A percentile compares a stretch with the other conserved stretches of the same genome.
Evolutionary conservation across 1,284 basidiomycete species (phyloP).

Genomic region (Malassezia vespertilionis): DNA sequence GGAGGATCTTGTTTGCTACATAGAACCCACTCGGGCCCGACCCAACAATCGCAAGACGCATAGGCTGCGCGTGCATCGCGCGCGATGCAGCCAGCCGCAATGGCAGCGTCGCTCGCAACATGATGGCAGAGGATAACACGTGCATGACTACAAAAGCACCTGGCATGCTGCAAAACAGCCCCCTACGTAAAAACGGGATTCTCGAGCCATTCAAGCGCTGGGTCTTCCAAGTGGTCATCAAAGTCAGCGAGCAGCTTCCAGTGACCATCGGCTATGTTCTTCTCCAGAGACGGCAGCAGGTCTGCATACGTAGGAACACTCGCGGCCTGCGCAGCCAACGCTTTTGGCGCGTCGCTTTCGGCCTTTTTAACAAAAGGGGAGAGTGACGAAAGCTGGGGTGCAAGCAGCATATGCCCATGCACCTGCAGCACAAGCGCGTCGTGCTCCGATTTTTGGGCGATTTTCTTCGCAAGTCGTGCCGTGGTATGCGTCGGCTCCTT

Average conservation of each 20-base stretch:
- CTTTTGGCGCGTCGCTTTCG: not conserved
- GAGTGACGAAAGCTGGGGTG: not conserved
- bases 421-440: slow-evolving; percentile 6
- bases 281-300: slow-evolving; percentile 1
- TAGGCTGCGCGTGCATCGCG: slow-evolving; percentile 5
- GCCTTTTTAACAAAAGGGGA: not conserved
- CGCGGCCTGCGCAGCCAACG: not conserved
- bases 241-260: slow-evolving; percentile 12
- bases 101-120: not conserved
- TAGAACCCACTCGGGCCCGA: slow-evolving; percentile 92
- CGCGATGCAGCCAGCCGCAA: slow-evolving; percentile 3
- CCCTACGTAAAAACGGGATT: too few relatives aligned
- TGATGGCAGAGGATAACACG: slow-evolving; percentile 1
- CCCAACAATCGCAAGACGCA: slow-evolving; percentile 64
- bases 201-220: slow-evolving; percentile 9
- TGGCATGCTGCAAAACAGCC: too few relatives aligned
- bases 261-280: not conserved
- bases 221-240: slow-evolving; percentile 17
- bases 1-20: slow-evolving; percentile 54
- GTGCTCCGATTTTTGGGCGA: not conserved
- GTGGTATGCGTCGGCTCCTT: slow-evolving; percentile 6
- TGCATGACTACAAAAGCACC: not conserved
- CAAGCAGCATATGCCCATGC: slow-evolving; percentile 5
- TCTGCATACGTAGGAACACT: not conserved
- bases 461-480: slow-evolving; percentile 5